Evolutionary conservation across 2,329 filamentous ascomycete species (phyloP).

Genomic region (Trichoderma gracile): DNA sequence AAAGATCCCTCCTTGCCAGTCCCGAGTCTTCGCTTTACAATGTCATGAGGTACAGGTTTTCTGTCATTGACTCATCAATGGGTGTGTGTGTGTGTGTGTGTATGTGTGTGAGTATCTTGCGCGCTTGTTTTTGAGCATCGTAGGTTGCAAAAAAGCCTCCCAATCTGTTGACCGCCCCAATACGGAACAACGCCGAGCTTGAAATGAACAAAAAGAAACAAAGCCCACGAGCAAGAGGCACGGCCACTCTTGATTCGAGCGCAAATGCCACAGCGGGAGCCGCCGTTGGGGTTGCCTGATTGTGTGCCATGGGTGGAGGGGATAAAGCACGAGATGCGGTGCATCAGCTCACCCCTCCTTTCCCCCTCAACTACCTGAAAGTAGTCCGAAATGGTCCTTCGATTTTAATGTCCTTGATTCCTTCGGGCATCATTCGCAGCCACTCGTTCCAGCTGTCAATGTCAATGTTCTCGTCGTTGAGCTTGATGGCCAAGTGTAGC

Average conservation of each 20-base stretch:
- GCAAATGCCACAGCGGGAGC: neutral
- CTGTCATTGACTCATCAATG: conserved; percentile 33
- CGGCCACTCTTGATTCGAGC: neutral
- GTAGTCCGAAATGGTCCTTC: conserved; percentile 49
- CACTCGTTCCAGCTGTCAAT: conserved; percentile 59
- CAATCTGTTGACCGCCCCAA: neutral
- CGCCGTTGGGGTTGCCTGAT: neutral
- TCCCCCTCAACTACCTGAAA: conserved; percentile 29
- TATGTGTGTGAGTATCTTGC: neutral
- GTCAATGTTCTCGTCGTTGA: conserved; percentile 54
- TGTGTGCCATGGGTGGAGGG: neutral
- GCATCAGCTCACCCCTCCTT: neutral
- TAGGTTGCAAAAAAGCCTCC: neutral
- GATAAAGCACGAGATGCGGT: no score
- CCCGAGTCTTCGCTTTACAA: conserved; percentile 23
- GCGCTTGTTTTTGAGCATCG: neutral
- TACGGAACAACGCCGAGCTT: neutral
- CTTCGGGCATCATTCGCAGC: conserved; percentile 59
- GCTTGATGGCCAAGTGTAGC: conserved; percentile 52
- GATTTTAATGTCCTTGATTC: conserved; percentile 56
- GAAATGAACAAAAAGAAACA: conserved; percentile 16
- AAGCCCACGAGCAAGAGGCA: conserved; percentile 6
- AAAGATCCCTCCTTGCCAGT: neutral
- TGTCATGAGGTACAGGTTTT: conserved; percentile 28
- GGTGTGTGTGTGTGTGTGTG: conserved; percentile 9